Conservation (phyloP, 75 land plant species). For the Ceratopteris richardii region DNA sequence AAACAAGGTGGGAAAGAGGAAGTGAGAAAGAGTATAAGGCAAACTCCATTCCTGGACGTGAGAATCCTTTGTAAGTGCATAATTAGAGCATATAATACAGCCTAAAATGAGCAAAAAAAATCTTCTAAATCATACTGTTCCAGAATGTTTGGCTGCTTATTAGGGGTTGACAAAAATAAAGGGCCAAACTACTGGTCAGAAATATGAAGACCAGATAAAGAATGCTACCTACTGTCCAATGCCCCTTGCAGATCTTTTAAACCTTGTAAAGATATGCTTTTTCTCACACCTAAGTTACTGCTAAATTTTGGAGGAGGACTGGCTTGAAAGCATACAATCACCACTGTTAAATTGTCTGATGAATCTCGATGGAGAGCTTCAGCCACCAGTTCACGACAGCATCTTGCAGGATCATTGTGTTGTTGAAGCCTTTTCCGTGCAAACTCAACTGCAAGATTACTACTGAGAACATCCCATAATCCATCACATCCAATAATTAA, state of each 20-base stretch:
- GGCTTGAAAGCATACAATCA: conserved; percentile 67
- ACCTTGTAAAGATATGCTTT: conserved; percentile 70
- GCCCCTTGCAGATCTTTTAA: conserved; percentile 50
- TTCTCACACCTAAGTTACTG: conserved; percentile 34
- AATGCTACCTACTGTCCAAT: conserved; percentile 26
- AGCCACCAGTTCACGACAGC: conserved; percentile 66
- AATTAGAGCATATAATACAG: too few relatives aligned
- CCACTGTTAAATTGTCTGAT: conserved; percentile 76
- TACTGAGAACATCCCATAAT: conserved; percentile 80
- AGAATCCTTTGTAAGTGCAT: too few relatives aligned
- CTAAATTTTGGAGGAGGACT: conserved; percentile 61
- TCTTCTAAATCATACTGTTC: too few relatives aligned
- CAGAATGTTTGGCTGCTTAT: too few relatives aligned
- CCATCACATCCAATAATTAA: conserved; percentile 89
- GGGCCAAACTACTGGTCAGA: too few relatives aligned
- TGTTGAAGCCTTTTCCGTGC: conserved; percentile 68
- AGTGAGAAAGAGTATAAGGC: too few relatives aligned
- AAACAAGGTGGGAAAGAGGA: too few relatives aligned
- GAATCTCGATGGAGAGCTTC: conserved; percentile 73
- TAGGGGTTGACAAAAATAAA: too few relatives aligned
- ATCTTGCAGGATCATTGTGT: conserved; percentile 75
- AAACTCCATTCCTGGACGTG: too few relatives aligned
- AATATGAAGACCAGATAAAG: background rate
- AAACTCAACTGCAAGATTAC: conserved; percentile 87
- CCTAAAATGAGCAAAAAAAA: too few relatives aligned